phyloP scores from a whole-genome alignment of 2,329 filamentous ascomycete genomes.

The Tolypocladium inflatum region DNA sequence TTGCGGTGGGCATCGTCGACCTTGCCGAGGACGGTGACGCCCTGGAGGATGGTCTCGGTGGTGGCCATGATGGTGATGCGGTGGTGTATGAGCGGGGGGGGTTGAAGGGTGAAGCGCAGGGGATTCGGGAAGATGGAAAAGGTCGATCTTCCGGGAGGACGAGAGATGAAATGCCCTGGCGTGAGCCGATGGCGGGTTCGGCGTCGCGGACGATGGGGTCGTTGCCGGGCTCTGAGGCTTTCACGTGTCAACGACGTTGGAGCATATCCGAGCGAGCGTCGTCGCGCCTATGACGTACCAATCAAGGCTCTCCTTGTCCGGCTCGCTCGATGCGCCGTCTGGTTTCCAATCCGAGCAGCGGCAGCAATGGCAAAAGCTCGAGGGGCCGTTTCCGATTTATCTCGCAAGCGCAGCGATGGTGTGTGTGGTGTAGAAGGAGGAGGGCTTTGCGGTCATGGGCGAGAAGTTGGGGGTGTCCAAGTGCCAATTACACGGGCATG shows the following conservation, averaged over 20 bases:
- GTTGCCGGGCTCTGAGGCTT: conserved; percentile 9
- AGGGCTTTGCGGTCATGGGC: neutral
- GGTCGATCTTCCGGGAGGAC: neutral
- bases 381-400: neutral
- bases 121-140: no score
- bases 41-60: conserved; percentile 71
- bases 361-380: neutral
- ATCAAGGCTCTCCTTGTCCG: neutral
- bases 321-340: neutral
- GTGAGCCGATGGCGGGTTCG: conserved; percentile 1
- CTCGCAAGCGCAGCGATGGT: neutral
- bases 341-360: no score
- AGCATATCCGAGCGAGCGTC: conserved; percentile 5
- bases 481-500: neutral
- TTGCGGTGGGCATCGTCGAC: conserved; percentile 74
- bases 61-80: conserved; percentile 44
- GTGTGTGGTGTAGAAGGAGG: neutral
- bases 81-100: conserved; percentile 5
- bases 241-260: conserved; percentile 21
- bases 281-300: neutral
- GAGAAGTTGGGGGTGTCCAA: neutral
- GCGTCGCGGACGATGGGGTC: conserved; percentile 3
- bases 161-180: neutral
- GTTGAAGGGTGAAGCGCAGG: neutral
- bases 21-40: conserved; percentile 75